Evolutionary conservation across 148 eudicot genomes (phyloP).

Genomic region (Camellia japonica): DNA sequence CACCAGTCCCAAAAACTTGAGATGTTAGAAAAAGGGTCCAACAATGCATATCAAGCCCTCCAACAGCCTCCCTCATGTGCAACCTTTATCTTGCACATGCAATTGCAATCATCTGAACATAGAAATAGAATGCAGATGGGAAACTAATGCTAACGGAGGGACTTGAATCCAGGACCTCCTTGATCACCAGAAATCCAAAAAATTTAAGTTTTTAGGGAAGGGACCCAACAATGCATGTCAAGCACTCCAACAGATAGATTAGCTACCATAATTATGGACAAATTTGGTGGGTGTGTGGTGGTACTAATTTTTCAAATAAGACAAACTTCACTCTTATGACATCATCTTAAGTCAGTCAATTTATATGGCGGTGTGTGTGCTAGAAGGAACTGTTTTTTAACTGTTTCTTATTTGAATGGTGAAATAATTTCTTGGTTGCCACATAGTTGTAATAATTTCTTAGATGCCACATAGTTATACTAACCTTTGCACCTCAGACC

Average conservation of each 20-base stretch:
- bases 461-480: conserved; percentile 1
- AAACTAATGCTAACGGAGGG: no score
- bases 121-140: no score
- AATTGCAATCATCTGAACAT: no score
- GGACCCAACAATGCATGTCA: no score
- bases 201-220: no score
- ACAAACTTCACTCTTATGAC: neutral
- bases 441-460: conserved; percentile 2
- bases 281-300: neutral
- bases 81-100: no score
- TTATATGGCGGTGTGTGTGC: neutral
- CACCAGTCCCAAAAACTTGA: no score
- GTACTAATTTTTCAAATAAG: neutral
- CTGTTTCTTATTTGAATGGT: conserved; percentile 1
- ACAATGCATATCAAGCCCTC: no score
- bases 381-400: neutral
- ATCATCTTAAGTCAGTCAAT: neutral
- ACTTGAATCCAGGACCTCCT: no score
- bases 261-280: neutral
- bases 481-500: conserved; percentile 45
- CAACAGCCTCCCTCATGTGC: no score
- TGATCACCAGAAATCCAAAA: no score
- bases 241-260: neutral
- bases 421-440: neutral
- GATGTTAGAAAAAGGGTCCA: no score